Percentiles rank a stretch among this genome's conserved stretches.
Evolutionary conservation across 108 stramenopile species (phyloP).

Genomic region (Nitzschia sp.): DNA sequence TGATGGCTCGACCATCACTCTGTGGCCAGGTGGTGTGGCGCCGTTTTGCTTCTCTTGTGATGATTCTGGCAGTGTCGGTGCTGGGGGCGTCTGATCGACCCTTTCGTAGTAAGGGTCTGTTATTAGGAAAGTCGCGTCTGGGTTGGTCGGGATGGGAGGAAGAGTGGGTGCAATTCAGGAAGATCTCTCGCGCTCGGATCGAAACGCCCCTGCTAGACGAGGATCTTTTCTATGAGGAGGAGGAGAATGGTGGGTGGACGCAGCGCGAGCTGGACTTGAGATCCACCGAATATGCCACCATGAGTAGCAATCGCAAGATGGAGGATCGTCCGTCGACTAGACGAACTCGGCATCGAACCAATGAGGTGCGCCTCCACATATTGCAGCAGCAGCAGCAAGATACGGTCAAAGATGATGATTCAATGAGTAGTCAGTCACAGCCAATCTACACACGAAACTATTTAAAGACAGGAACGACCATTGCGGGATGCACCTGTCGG

Average conservation of each 20-base stretch:
- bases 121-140: too few relatives aligned
- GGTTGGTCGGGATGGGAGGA: too few relatives aligned
- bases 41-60: too few relatives aligned
- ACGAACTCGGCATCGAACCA: too few relatives aligned
- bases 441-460: neutral
- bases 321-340: neutral
- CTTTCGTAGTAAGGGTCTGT: too few relatives aligned
- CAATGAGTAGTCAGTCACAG: too few relatives aligned
- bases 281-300: neutral
- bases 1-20: too few relatives aligned
- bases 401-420: too few relatives aligned
- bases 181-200: neutral
- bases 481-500: slow-evolving; percentile 47
- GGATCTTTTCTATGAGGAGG: neutral
- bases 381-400: neutral
- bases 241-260: neutral
- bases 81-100: too few relatives aligned
- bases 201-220: neutral
- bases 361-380: neutral
- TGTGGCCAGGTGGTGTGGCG: too few relatives aligned
- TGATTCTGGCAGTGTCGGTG: too few relatives aligned
- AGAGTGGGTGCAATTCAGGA: too few relatives aligned
- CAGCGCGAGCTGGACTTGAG: neutral
- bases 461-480: slow-evolving; percentile 75
- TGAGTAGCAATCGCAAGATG: neutral